These are phyloP conservation scores for Toxicodendron radicans DNA, from an alignment of 345 rosid genomes.

Conservation along the genomic window DNA sequence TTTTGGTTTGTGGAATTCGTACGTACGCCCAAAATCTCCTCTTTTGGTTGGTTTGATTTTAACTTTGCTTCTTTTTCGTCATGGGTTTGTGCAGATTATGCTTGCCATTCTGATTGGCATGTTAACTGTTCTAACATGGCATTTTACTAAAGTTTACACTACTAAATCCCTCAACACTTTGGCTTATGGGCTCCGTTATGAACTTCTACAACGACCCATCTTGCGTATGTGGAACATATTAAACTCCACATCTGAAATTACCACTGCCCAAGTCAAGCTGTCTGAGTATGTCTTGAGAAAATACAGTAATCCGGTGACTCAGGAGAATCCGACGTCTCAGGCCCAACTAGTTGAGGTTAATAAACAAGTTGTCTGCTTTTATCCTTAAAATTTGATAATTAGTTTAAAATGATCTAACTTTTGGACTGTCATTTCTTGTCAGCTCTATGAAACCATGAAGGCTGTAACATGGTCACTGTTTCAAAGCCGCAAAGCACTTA, in stretches of 20 bases:
- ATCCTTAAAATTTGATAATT: not conserved
- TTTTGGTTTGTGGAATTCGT: too few species aligned
- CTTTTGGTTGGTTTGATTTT: constrained; percentile 19
- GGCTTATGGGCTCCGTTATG: constrained; percentile 85
- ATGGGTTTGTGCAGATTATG: constrained; percentile 69
- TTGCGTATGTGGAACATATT: constrained; percentile 95
- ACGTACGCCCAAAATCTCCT: not conserved
- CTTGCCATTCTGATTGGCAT: constrained; percentile 89
- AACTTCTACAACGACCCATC: constrained; percentile 90
- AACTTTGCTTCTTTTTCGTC: not conserved
- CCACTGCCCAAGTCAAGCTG: constrained; percentile 91
- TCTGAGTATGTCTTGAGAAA: constrained; percentile 76
- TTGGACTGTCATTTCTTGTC: constrained; percentile 23
- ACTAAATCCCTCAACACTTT: constrained; percentile 70
- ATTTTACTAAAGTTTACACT: constrained; percentile 83
- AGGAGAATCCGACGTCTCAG: constrained; percentile 70
- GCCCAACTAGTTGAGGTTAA: constrained; percentile 89
- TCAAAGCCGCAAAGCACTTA: constrained; percentile 85
- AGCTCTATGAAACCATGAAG: constrained; percentile 91
- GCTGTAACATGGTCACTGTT: constrained; percentile 94
- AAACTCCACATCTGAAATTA: constrained; percentile 87
- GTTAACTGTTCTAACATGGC: constrained; percentile 92
- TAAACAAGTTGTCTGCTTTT: constrained; percentile 1
- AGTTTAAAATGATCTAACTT: not conserved
- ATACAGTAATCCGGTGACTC: constrained; percentile 58